Percentiles rank a stretch among this genome's conserved stretches.
These are phyloP conservation scores for Lasiosphaeria miniovina DNA, from an alignment of 495 filamentous ascomycete genomes.

Conservation along the genomic window DNA sequence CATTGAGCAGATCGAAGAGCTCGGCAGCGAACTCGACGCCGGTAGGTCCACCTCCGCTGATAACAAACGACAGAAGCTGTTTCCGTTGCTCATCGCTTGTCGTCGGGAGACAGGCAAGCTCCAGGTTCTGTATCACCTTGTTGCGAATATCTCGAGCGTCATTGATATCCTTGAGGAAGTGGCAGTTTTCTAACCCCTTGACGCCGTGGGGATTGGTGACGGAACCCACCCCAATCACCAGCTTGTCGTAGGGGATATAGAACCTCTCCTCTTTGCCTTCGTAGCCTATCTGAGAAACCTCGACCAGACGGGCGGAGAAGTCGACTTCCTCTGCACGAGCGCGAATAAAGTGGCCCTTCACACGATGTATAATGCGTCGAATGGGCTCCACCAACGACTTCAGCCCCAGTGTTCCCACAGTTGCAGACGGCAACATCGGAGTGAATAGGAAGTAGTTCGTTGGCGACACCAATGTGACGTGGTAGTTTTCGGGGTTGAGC, in stretches of 20 bases:
- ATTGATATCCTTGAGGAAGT: conserved; percentile 90
- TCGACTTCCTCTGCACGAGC: conserved; percentile 84
- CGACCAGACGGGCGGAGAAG: conserved; percentile 85
- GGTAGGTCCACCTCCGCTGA: conserved; percentile 93
- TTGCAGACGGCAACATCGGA: conserved; percentile 94
- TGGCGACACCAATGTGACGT: conserved; percentile 90
- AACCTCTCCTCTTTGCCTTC: conserved; percentile 71
- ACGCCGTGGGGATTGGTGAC: conserved; percentile 94
- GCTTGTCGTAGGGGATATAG: conserved; percentile 97
- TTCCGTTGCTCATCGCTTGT: conserved; percentile 85
- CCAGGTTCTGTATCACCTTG: conserved; percentile 85
- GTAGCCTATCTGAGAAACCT: conserved; percentile 71
- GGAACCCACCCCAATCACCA: conserved; percentile 93
- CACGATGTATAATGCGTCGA: conserved; percentile 69
- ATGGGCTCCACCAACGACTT: conserved; percentile 91
- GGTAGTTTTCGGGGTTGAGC: conserved; percentile 84
- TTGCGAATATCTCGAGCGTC: conserved; percentile 90
- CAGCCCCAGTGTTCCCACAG: conserved; percentile 90
- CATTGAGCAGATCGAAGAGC: conserved; percentile 92
- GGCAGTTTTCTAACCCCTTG: conserved; percentile 88
- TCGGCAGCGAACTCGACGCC: conserved; percentile 98
- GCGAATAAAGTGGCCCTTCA: conserved; percentile 86
- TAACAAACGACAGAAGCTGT: conserved; percentile 86
- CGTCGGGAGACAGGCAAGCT: conserved; percentile 88
- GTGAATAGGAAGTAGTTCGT: conserved; percentile 98